These are phyloP conservation scores for Clathrospora elynae DNA, from an alignment of 2,329 filamentous ascomycete genomes.

Conservation along the genomic window DNA sequence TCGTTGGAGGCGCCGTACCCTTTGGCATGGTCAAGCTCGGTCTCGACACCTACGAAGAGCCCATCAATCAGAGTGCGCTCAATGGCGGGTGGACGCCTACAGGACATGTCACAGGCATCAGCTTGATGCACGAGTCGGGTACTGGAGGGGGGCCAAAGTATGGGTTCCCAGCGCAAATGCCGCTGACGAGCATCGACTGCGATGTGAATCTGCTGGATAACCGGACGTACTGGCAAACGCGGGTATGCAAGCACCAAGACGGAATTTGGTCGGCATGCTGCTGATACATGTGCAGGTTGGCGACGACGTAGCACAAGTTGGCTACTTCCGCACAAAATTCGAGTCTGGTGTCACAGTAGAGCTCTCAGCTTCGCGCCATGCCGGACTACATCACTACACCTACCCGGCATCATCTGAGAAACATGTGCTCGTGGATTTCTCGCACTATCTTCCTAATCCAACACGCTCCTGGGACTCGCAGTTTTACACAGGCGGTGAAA, in stretches of 20 bases:
- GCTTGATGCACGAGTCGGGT: slow-evolving; percentile 48
- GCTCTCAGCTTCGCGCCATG: slow-evolving; percentile 46
- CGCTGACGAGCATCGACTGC: slow-evolving; percentile 46
- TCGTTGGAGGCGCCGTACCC: slow-evolving; percentile 47
- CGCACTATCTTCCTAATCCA: slow-evolving; percentile 51
- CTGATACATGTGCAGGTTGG: slow-evolving; percentile 23
- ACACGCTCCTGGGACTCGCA: slow-evolving; percentile 45
- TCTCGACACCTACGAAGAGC: slow-evolving; percentile 48
- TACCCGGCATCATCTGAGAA: slow-evolving; percentile 47
- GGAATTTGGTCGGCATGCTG: accelerated
- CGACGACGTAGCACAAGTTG: slow-evolving; percentile 43
- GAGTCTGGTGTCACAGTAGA: slow-evolving; percentile 45
- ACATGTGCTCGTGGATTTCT: slow-evolving; percentile 55
- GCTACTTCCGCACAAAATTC: slow-evolving; percentile 45
- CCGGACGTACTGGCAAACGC: slow-evolving; percentile 48
- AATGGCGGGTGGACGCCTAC: slow-evolving; percentile 52
- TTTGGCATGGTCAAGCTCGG: slow-evolving; percentile 52
- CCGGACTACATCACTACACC: slow-evolving; percentile 46
- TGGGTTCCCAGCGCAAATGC: slow-evolving; percentile 50
- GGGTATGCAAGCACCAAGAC: slow-evolving; percentile 35
- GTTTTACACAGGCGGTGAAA: slow-evolving; percentile 45
- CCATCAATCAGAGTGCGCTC: slow-evolving; percentile 42
- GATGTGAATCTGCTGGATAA: slow-evolving; percentile 53
- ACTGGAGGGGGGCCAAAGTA: slow-evolving; percentile 49
- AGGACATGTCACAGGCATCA: slow-evolving; percentile 49